A percentile compares a stretch with the other conserved stretches of the same genome.
Evolutionary conservation across 345 rosid genomes (phyloP).

Genomic region (Eutrema japonicum): DNA sequence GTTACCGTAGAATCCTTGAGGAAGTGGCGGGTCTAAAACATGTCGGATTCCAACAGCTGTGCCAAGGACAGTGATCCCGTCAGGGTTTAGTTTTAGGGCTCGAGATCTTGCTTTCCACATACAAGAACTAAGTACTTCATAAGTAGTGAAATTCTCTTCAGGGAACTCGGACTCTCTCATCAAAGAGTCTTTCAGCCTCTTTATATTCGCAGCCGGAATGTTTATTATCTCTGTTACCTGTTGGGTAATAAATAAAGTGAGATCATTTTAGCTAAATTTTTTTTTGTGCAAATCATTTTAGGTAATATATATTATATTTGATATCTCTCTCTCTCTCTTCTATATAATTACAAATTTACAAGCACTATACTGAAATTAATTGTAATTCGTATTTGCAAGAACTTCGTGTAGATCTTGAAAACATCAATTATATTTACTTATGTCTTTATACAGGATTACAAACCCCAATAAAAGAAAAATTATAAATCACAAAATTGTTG

Average conservation of each 20-base stretch:
- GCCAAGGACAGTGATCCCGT: conserved; percentile 41
- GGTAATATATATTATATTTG: no score
- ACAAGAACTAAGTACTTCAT: conserved; percentile 51
- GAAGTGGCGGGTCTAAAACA: conserved; percentile 46
- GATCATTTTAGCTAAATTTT: neutral
- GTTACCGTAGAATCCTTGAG: conserved; percentile 53
- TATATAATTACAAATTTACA: no score
- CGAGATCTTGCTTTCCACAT: conserved; percentile 52
- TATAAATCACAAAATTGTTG: neutral
- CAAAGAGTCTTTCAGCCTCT: conserved; percentile 2
- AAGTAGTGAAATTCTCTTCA: conserved; percentile 42
- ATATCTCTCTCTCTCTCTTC: no score
- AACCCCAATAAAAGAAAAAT: neutral
- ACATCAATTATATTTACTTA: no score
- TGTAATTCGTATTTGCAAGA: no score
- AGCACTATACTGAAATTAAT: no score
- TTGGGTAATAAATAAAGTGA: neutral
- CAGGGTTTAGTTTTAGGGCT: conserved; percentile 48
- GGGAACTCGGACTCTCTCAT: conserved; percentile 5
- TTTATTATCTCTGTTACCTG: conserved; percentile 15
- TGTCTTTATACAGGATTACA: no score
- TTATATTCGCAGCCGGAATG: neutral
- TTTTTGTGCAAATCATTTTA: no score
- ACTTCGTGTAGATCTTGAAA: no score
- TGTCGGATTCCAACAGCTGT: conserved; percentile 48